Evolutionary conservation across 345 rosid species (phyloP).

Genomic region (Linum tenue): DNA sequence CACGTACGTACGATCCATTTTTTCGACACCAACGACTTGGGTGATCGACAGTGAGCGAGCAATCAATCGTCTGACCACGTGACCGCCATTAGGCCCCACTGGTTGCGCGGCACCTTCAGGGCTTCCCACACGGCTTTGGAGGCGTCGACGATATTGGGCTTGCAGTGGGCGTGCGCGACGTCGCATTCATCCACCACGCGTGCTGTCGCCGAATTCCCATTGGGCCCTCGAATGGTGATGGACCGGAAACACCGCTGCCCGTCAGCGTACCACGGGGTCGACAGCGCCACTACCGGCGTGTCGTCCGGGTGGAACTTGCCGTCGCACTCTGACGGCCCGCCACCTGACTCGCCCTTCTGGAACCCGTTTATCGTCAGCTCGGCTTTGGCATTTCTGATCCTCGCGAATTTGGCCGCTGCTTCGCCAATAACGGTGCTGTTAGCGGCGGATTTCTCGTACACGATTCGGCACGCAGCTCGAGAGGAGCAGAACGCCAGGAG

Average conservation of each 20-base stretch:
- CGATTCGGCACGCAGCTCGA: too few species aligned
- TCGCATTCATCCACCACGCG: not conserved
- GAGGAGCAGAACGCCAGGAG: too few species aligned
- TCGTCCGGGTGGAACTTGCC: not conserved
- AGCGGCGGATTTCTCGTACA: too few species aligned
- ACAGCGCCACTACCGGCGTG: not conserved
- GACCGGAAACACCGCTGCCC: not conserved
- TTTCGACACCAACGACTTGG: too few species aligned
- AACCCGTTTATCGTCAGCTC: not conserved
- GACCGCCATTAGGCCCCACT: not conserved
- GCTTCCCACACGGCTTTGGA: conserved; percentile 1
- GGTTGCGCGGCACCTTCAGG: not conserved
- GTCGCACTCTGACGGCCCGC: not conserved
- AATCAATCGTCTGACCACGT: not conserved
- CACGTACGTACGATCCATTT: too few species aligned
- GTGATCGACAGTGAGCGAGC: not conserved
- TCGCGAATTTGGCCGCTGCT: not conserved
- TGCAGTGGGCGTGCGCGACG: not conserved
- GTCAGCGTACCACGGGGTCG: not conserved
- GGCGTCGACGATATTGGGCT: not conserved
- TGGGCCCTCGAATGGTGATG: not conserved
- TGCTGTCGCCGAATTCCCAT: not conserved
- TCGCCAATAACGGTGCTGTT: too few species aligned
- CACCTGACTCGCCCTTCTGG: not conserved
- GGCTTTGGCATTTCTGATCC: conserved; percentile 2